A percentile compares a stretch with the other conserved stretches of the same genome.
Conservation (phyloP, 202 grass and related monocot genomes). For the Sporobolus alterniflorus region DNA sequence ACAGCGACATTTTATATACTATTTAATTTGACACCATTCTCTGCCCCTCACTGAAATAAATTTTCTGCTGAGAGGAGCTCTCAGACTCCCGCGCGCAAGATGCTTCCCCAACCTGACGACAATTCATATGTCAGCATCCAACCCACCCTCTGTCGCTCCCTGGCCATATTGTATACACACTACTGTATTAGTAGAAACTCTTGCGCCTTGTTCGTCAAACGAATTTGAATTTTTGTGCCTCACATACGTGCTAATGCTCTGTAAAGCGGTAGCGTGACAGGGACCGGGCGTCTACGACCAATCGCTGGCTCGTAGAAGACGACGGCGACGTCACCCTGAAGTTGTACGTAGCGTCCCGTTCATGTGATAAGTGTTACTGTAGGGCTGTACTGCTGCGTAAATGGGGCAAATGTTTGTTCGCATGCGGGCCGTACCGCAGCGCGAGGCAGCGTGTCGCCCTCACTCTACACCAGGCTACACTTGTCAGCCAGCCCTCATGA, state of each 20-base stretch:
- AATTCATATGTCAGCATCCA: too few species aligned
- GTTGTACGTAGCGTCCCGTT: neutral
- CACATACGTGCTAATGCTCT: too few species aligned
- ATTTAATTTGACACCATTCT: too few species aligned
- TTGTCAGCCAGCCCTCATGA: neutral
- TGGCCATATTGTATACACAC: too few species aligned
- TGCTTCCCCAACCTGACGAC: too few species aligned
- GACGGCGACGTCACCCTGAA: neutral
- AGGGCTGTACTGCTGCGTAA: neutral
- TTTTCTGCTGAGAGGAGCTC: too few species aligned
- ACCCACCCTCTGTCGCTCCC: too few species aligned
- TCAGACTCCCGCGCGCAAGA: too few species aligned
- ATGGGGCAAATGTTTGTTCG: constrained; percentile 2
- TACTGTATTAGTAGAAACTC: too few species aligned
- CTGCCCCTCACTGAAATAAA: too few species aligned
- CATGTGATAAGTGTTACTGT: neutral
- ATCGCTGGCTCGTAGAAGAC: constrained; percentile 9
- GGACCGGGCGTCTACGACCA: constrained; percentile 16
- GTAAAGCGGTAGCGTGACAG: neutral
- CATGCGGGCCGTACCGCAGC: constrained; percentile 16
- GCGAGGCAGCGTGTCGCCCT: constrained; percentile 32
- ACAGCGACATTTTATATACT: too few species aligned
- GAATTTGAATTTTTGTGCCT: neutral
- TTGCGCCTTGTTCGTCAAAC: neutral
- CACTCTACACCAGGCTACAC: constrained; percentile 20